Evolutionary conservation across 345 rosid genomes (phyloP).

Genomic region (Populus ilicifolia): DNA sequence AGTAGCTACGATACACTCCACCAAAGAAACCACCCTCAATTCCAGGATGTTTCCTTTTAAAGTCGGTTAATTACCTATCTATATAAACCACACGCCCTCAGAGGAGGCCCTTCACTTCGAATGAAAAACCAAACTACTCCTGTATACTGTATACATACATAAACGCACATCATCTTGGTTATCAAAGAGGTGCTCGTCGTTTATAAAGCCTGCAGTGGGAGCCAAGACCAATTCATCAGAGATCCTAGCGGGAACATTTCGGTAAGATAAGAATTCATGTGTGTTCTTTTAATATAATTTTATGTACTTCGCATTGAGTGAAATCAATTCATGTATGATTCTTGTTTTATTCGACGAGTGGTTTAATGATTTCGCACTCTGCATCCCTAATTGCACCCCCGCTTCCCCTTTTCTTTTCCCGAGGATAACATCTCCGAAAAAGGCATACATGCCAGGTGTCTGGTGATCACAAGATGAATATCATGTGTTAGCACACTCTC

Average conservation of each 20-base stretch:
- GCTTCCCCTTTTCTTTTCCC: no score
- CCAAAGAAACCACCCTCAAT: no score
- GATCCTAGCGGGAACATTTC: background rate
- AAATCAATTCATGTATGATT: background rate
- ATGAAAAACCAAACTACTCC: background rate
- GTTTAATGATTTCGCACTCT: no score
- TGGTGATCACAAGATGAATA: no score
- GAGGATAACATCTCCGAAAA: background rate
- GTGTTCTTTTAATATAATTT: background rate
- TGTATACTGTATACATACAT: no score
- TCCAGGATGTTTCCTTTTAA: no score
- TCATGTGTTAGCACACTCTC: no score
- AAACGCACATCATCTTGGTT: background rate
- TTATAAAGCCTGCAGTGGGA: background rate
- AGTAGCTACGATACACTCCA: no score
- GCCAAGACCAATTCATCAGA: background rate
- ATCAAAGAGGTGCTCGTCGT: background rate
- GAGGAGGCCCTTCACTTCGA: background rate
- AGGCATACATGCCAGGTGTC: no score
- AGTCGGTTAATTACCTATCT: background rate
- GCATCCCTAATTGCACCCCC: no score
- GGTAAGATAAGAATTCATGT: background rate
- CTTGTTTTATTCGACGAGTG: background rate
- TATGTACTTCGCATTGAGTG: background rate
- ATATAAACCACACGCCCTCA: background rate